phyloP scores from a whole-genome alignment of 2,329 filamentous ascomycete genomes.

The Phyllosticta ampelicida region DNA sequence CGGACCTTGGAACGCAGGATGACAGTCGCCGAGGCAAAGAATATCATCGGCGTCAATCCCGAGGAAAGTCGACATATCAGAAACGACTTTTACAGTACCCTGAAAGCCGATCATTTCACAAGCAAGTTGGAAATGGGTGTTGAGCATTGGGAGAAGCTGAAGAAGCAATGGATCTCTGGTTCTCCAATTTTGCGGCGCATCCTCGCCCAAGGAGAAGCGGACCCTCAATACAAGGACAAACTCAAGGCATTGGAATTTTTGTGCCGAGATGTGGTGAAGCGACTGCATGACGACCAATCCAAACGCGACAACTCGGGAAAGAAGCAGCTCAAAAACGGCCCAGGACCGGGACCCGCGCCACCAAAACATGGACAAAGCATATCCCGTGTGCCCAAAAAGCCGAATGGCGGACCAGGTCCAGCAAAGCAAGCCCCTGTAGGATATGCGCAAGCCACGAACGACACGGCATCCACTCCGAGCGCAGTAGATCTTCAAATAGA shows the following conservation, averaged over 20 bases:
- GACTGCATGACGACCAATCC: constrained; percentile 56
- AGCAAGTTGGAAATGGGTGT: constrained; percentile 63
- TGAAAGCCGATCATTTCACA: constrained; percentile 56
- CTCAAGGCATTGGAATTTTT: constrained; percentile 58
- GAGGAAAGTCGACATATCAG: constrained; percentile 57
- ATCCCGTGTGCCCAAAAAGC: not conserved
- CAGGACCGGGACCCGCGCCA: constrained; percentile 32
- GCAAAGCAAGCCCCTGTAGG: not conserved
- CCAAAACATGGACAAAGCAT: constrained; percentile 1
- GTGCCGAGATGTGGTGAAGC: constrained; percentile 67
- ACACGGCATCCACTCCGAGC: constrained; percentile 19
- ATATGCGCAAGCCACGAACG: constrained; percentile 6
- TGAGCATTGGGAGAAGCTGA: constrained; percentile 61
- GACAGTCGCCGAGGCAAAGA: constrained; percentile 65
- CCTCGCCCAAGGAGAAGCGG: constrained; percentile 40
- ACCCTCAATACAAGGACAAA: constrained; percentile 45
- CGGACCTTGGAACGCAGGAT: constrained; percentile 54
- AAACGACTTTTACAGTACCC: constrained; percentile 52
- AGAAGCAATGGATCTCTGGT: constrained; percentile 53
- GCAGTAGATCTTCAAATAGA: constrained; percentile 51
- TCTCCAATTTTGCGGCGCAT: constrained; percentile 46
- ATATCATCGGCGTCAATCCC: constrained; percentile 56
- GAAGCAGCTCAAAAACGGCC: constrained; percentile 29
- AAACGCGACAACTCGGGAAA: constrained; percentile 42
- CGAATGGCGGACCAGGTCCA: not conserved